Evolutionary conservation across 108 stramenopile species (phyloP).

Genomic region (Parmales sp.): DNA sequence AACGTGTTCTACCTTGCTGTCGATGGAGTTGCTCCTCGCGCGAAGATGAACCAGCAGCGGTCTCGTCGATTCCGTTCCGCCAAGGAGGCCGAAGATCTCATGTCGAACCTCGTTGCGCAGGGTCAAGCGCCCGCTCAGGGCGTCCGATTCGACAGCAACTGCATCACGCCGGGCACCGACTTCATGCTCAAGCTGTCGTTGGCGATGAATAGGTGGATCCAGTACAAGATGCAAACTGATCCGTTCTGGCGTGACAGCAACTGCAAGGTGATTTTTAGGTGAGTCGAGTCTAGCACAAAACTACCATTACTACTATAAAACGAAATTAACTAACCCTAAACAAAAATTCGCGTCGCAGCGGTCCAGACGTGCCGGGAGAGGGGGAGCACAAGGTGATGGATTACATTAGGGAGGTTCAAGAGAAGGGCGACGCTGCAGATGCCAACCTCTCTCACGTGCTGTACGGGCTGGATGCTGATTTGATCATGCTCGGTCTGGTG

Average conservation of each 20-base stretch:
- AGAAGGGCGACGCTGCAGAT: conserved; percentile 25
- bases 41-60: conserved; percentile 99
- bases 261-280: conserved; percentile 72
- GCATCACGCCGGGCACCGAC: conserved; percentile 98
- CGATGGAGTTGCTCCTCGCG: conserved; percentile 96
- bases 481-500: conserved; percentile 95
- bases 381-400: conserved; percentile 97
- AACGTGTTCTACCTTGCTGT: conserved; percentile 88
- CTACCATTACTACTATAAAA: too few species aligned
- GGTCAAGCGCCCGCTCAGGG: conserved; percentile 41
- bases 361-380: conserved; percentile 97
- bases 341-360: too few species aligned
- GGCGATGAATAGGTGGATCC: conserved; percentile 82
- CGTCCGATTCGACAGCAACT: conserved; percentile 90
- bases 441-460: conserved; percentile 63
- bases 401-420: conserved; percentile 53
- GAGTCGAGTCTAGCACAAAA: too few species aligned
- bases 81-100: conserved; percentile 77
- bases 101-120: conserved; percentile 71
- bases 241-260: conserved; percentile 82
- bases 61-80: conserved; percentile 86
- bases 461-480: conserved; percentile 93
- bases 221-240: conserved; percentile 85
- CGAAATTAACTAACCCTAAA: too few species aligned
- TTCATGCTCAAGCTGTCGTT: conserved; percentile 88